phyloP scores from a whole-genome alignment of 257 asterid species.

The Solanum peruvianum region DNA sequence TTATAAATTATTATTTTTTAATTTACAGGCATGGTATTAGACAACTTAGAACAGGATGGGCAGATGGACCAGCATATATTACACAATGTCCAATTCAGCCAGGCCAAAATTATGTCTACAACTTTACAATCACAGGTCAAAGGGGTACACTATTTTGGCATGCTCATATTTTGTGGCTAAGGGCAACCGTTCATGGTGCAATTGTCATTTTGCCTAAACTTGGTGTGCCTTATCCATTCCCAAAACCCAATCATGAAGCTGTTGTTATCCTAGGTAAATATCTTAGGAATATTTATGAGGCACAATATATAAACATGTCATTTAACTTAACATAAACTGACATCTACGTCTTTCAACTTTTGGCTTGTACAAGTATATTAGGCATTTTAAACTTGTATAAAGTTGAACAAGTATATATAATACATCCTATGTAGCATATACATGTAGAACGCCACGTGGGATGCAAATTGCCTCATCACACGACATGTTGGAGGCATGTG shows the following conservation, averaged over 20 bases:
- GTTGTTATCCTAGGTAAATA: constrained; percentile 53
- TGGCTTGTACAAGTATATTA: background rate
- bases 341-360: background rate
- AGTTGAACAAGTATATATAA: background rate
- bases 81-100: constrained; percentile 90
- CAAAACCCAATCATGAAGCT: constrained; percentile 77
- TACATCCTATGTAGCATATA: no score
- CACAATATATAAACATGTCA: no score
- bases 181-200: constrained; percentile 85
- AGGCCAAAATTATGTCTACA: constrained; percentile 64
- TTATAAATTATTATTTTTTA: background rate
- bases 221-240: constrained; percentile 84
- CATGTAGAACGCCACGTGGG: background rate
- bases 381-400: background rate
- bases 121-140: constrained; percentile 81
- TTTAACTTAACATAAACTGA: background rate
- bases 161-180: constrained; percentile 80
- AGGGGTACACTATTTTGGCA: constrained; percentile 91
- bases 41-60: constrained; percentile 87
- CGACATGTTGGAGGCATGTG: background rate
- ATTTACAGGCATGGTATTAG: constrained; percentile 71
- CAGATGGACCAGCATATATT: constrained; percentile 94
- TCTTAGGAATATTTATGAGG: no score
- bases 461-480: background rate
- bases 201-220: constrained; percentile 72